Conservation (phyloP, 768 basidiomycete genomes). For the Hericium coralloides region DNA sequence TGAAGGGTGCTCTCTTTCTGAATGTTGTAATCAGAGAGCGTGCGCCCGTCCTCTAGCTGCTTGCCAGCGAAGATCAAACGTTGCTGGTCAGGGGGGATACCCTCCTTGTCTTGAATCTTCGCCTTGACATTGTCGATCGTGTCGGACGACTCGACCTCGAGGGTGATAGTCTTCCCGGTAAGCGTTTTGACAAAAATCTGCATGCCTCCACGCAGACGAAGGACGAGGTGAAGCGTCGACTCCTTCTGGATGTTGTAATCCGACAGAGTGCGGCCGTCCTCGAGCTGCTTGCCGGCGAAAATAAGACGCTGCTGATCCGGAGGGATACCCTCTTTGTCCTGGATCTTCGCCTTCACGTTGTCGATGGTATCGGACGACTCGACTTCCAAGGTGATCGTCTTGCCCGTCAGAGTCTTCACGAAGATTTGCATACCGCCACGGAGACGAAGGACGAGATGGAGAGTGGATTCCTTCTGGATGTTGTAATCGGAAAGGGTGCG, state of each 20-base stretch:
- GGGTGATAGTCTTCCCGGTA: constrained; percentile 86
- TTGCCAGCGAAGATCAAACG: constrained; percentile 91
- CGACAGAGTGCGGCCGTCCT: constrained; percentile 83
- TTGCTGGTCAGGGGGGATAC: constrained; percentile 82
- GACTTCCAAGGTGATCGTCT: constrained; percentile 88
- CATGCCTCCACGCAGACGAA: constrained; percentile 86
- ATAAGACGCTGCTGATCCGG: constrained; percentile 89
- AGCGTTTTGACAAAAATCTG: constrained; percentile 86
- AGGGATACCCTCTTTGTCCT: constrained; percentile 86
- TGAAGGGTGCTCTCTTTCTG: constrained; percentile 77
- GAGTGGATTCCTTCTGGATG: constrained; percentile 93
- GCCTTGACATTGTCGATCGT: constrained; percentile 89
- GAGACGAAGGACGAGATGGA: constrained; percentile 86
- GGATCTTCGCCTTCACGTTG: constrained; percentile 87
- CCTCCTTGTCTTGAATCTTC: constrained; percentile 79
- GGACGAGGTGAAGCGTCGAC: constrained; percentile 74
- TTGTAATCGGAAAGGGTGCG: constrained; percentile 86
- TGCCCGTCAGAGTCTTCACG: constrained; percentile 77
- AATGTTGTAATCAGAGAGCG: constrained; percentile 72
- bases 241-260: constrained; percentile 93
- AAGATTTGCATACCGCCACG: constrained; percentile 87
- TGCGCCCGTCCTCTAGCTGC: constrained; percentile 91
- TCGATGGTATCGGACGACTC: constrained; percentile 84
- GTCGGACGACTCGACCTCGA: constrained; percentile 89
- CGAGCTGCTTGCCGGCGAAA: constrained; percentile 89